Conservation (phyloP, 805 yeast genomes). For the Blastobotrys chiropterorum region DNA sequence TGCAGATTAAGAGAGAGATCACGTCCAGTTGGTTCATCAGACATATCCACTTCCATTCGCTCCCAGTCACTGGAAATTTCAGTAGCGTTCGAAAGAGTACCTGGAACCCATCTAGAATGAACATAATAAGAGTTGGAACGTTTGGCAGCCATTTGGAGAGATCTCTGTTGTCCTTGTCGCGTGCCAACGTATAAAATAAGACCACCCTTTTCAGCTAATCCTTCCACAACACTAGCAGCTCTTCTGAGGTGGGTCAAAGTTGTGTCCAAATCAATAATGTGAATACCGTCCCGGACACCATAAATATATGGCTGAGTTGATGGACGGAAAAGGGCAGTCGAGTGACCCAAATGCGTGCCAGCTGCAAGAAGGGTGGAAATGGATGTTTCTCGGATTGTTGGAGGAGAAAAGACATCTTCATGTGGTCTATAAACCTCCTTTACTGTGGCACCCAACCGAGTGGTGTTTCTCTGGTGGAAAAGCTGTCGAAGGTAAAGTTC, state of each 20-base stretch:
- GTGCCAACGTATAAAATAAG: constrained; percentile 80
- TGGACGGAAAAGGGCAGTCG: constrained; percentile 62
- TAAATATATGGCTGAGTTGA: constrained; percentile 79
- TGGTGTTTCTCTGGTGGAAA: constrained; percentile 50
- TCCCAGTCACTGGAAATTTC: constrained; percentile 55
- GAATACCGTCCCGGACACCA: constrained; percentile 87
- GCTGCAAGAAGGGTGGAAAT: constrained; percentile 75
- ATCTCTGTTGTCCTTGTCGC: constrained; percentile 64
- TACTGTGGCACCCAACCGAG: constrained; percentile 60
- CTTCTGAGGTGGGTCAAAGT: constrained; percentile 69
- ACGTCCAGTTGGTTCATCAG: constrained; percentile 59
- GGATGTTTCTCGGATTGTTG: constrained; percentile 49
- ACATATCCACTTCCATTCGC: constrained; percentile 71
- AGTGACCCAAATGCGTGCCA: constrained; percentile 92
- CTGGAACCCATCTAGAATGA: constrained; percentile 86
- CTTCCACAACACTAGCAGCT: constrained; percentile 80
- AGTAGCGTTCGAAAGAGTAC: constrained; percentile 80
- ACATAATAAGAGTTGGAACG: constrained; percentile 78
- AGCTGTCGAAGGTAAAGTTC: constrained; percentile 72
- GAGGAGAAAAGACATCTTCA: constrained; percentile 56
- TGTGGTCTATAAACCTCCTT: constrained; percentile 63
- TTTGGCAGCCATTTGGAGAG: constrained; percentile 73
- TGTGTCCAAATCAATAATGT: constrained; percentile 82
- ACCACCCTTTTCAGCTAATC: constrained; percentile 81
- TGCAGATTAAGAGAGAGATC: constrained; percentile 44